These are phyloP conservation scores for Nasturtium officinale DNA, from an alignment of 345 rosid species.

Conservation along the genomic window DNA sequence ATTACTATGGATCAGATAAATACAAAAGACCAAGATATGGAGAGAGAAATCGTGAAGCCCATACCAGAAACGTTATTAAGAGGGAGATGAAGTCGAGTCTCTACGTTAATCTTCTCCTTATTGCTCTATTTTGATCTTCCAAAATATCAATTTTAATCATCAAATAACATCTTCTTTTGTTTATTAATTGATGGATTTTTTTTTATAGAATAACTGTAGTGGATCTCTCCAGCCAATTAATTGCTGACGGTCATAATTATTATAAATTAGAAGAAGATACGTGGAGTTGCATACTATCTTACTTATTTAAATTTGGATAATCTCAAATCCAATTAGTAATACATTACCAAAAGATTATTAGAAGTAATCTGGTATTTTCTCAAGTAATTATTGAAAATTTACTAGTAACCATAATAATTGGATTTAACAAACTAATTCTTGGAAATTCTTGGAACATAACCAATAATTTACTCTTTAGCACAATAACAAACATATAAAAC, in stretches of 20 bases:
- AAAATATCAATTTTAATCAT: background rate
- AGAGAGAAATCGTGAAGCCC: slow-evolving; percentile 17
- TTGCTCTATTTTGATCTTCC: background rate
- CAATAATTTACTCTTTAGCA: background rate
- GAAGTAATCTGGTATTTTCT: too few relatives aligned
- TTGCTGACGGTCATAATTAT: background rate
- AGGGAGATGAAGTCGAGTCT: background rate
- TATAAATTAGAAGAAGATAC: background rate
- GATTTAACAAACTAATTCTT: background rate
- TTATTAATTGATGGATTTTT: too few relatives aligned
- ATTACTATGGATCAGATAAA: slow-evolving; percentile 22
- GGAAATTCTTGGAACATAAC: background rate
- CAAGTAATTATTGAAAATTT: background rate
- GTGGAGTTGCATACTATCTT: background rate
- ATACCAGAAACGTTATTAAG: background rate
- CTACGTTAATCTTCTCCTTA: background rate
- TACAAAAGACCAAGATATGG: background rate
- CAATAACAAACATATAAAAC: background rate
- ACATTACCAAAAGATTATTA: background rate
- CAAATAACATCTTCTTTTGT: background rate
- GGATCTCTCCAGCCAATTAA: background rate
- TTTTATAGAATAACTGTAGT: too few relatives aligned
- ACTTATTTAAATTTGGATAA: background rate
- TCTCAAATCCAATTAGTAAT: background rate
- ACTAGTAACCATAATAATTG: background rate